phyloP scores from a whole-genome alignment of 2,329 filamentous ascomycete genomes.

The Fusarium verticillioides region DNA sequence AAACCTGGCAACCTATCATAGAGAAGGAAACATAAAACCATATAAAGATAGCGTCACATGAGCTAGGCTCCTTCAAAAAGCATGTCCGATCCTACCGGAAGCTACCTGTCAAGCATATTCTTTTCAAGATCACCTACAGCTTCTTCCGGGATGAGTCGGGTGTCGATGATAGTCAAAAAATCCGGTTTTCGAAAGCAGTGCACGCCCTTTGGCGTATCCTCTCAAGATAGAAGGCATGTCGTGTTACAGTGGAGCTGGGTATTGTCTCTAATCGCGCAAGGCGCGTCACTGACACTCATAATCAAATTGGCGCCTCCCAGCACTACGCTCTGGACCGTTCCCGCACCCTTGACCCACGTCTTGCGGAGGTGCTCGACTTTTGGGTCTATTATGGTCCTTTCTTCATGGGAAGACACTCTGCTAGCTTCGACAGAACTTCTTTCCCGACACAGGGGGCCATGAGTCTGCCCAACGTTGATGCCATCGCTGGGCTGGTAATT shows the following conservation, averaged over 20 bases:
- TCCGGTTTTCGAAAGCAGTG: not conserved
- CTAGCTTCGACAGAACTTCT: too few species aligned
- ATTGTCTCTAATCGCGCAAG: not conserved
- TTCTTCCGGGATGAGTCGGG: fast-evolving
- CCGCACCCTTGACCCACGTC: too few species aligned
- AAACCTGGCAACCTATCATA: slow-evolving; percentile 2
- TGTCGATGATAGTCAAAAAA: too few species aligned
- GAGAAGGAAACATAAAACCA: slow-evolving; percentile 8
- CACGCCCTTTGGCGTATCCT: slow-evolving; percentile 15
- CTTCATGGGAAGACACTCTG: not conserved
- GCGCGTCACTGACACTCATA: fast-evolving
- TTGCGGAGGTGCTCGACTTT: too few species aligned
- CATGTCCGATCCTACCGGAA: not conserved
- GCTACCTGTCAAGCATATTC: slow-evolving; percentile 2
- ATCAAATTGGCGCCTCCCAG: too few species aligned
- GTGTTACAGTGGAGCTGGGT: slow-evolving; percentile 21
- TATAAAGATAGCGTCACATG: not conserved
- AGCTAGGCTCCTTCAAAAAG: not conserved
- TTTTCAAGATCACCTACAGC: slow-evolving; percentile 9
- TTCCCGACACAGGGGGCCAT: fast-evolving
- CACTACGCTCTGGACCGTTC: too few species aligned
- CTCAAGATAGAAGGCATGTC: slow-evolving; percentile 5
- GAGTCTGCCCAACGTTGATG: not conserved
- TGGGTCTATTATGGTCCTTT: too few species aligned
- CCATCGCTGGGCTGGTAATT: slow-evolving; percentile 20